Evolutionary conservation across 2,329 filamentous ascomycete species (phyloP), one percentile per base, ranked within the genome.

Genomic region (Fusarium verticillioides): DNA sequence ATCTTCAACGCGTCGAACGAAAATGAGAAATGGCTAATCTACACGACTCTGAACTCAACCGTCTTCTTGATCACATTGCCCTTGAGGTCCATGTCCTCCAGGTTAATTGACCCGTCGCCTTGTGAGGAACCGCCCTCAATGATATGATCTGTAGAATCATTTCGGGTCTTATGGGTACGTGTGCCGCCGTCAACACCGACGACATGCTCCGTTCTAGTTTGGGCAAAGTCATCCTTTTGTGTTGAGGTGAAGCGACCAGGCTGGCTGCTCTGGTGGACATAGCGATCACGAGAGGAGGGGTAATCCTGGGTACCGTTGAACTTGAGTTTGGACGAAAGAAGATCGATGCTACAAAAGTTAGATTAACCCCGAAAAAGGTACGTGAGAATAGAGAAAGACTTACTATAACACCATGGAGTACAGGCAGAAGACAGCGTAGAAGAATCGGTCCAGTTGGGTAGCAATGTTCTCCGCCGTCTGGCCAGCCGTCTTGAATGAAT

Each of bases 361-460:
- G 44, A 30, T 30, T 9, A 30, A 30, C 28, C 7, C 28, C 28
- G 28, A 30, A 2, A 5, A 12, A 21, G 10, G 2, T 8, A 23
- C 2, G 18, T 2, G 9, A 1, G 12, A 2, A 4, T 8, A 4
- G 2, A 16, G 15, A 5, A 15, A 1, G 8, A 77, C 82, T 72
- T 69, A 84, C 82, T 80, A 82, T 70, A 84, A 74, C 21, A 84
- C 78, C 11, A 83, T 76, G 0, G 83, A 82, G 42, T 83, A 84
- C 1, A 83, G 47, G 34, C 83, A 84, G 59, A 84, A 82, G 7
- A 84, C 26, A 1, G 83, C 80, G 34, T 84, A 84, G 4, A 80
- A 79, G 64, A 84, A 84, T 0, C 83, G 78, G 32, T 84, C 83
- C 4, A 84, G 60, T 42, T 84, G 82, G 15, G 80, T 80, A 2